Evolutionary conservation across 305 asterid genomes (phyloP), one percentile per base, ranked within the genome.

Genomic region (Ajuga reptans): DNA sequence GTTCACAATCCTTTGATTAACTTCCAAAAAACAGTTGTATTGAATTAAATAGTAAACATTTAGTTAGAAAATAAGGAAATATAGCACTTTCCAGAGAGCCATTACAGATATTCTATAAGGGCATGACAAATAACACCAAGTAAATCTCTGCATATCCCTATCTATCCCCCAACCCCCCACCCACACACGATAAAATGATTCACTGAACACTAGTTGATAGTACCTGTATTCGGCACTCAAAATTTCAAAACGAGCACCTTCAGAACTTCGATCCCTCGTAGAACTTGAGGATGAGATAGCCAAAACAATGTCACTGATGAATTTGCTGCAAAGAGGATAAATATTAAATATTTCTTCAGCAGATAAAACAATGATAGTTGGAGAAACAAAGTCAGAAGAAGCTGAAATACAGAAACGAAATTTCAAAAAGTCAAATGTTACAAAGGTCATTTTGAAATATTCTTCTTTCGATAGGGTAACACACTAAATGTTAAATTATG

Each of bases 241-340:
- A 61, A 94, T 78, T 76, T 94, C 99, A 85, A 94, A 91, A 65
- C 89, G 98, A 68, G 98, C 99, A 84, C 95, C 70, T 72, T 94
- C 99, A 60, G 98, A 86, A 67, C 87, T 87, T 67, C 98, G 87
- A 64, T 91, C 98, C 77, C 99, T 82, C 61, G 77, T 76, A 64
- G 95, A 78, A 73, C 81, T 82, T 68, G 99, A 94, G 78, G 98
- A 94, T 64, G 98, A 85, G 82, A 94, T 78, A 34, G 91, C 84
- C 96, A 94, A 82, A 73, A 94, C 78, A 75, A 83, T 76, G 74
- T 94, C 98, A 80, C 99, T 91, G 72, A 94, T 85, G 81, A 89
- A 91, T 78, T 89, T 89, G 86, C 99, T 94, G 83, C 86, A 77
- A 62, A 66, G 53, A 79, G 9, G 41, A 67, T 66, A 53, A 64